Base-by-base conservation (phyloP, 75 land plant genomes). In the Azolla pinnata region DNA sequence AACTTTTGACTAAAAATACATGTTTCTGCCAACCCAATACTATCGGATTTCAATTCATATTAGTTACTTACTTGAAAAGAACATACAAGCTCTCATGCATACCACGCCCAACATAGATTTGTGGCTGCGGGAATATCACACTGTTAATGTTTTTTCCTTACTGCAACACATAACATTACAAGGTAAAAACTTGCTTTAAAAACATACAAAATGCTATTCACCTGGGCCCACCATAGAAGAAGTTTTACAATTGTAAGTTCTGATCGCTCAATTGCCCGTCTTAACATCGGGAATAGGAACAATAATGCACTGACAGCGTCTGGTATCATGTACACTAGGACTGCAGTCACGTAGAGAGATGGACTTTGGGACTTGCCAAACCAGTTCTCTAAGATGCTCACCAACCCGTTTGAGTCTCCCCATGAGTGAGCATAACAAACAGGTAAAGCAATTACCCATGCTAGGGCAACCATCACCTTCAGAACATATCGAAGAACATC, bases 191-290 rank as follows among this genome's bases (percentile, higher is more conserved):
- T 18, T 3, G 7, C 4, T 18, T 48, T 20, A 58, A 54, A 48
- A 14, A 33, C 63, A n/a, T n/a, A n/a, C n/a, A n/a, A n/a, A n/a
- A n/a, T n/a, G n/a, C n/a, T n/a, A 61, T 71, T n/a, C n/a, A 63
- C 99, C 99, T 95, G 99, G 24, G 91, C 82, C 97, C 99, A 95
- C 99, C 99, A 95, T 69, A 83, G 70, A 14, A 90, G 53, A 45
- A 90, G 52, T 42, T 49, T 59, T 30, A 90, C 57, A 23, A 90
- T 80, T 1, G 75, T 62, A 77, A 73, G 74, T 33, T 90, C 78
- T 33, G 97, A 90, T 26, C 76, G 81, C 64, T 95, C 99, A 48
- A 95, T 67, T 29, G 35, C 38, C 33, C 80, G 75, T 62, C 92
- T 67, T 16, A 90, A 54, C 67, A 75, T 66, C 31, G 99, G 99